Conservation (phyloP, 2,329 filamentous ascomycete genomes). For the Calonectria pseudoturangicola region DNA sequence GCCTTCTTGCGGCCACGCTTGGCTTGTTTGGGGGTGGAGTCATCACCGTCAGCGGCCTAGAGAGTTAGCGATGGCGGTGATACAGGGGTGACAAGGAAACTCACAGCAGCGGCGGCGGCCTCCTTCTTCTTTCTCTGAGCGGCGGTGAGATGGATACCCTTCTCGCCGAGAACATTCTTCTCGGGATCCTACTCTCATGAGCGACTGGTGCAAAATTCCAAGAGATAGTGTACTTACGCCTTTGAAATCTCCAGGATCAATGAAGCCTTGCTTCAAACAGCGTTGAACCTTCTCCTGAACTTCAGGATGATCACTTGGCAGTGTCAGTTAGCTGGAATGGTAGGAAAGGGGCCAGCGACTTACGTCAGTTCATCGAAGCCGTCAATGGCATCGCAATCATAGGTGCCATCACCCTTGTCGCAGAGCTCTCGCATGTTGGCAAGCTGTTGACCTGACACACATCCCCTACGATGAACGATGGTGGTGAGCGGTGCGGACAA, state of each 20-base stretch:
- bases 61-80: slow-evolving; percentile 42
- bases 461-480: slow-evolving; percentile 78
- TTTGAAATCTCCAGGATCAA: slow-evolving; percentile 91
- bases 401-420: slow-evolving; percentile 65
- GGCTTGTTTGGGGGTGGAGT: slow-evolving; percentile 57
- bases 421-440: slow-evolving; percentile 77
- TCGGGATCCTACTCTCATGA: slow-evolving; percentile 77
- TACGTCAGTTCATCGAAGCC: slow-evolving; percentile 84
- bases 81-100: slow-evolving; percentile 31
- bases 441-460: slow-evolving; percentile 86
- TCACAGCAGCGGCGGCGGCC: slow-evolving; percentile 51
- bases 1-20: slow-evolving; percentile 61
- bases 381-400: slow-evolving; percentile 82
- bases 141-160: slow-evolving; percentile 74
- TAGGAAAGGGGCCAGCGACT: slow-evolving; percentile 48
- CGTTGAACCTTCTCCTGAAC: slow-evolving; percentile 83
- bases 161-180: slow-evolving; percentile 81
- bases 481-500: slow-evolving; percentile 19
- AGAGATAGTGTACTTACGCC: slow-evolving; percentile 76
- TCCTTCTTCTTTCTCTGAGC: slow-evolving; percentile 61
- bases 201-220: slow-evolving; percentile 34
- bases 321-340: slow-evolving; percentile 36
- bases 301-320: slow-evolving; percentile 70
- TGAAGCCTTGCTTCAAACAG: slow-evolving; percentile 85
- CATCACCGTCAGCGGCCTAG: slow-evolving; percentile 54